These are phyloP conservation scores for Beauveria asiatica DNA, from an alignment of 2,329 filamentous ascomycete species.

Conservation along the genomic window DNA sequence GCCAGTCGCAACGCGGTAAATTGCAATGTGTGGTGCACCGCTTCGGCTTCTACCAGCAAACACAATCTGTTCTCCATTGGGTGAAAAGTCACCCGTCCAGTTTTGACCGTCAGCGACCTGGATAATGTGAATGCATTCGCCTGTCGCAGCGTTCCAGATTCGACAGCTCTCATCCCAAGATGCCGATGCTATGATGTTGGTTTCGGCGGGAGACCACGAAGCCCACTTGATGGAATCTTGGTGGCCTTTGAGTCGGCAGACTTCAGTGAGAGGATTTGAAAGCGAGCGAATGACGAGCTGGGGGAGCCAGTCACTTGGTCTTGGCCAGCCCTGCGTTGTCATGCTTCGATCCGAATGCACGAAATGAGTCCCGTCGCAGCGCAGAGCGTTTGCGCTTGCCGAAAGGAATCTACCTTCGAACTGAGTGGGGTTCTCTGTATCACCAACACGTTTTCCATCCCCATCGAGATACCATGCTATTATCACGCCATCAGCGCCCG, in stretches of 20 bases:
- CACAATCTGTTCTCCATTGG: constrained; percentile 4
- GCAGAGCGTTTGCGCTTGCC: background rate
- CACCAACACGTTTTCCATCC: background rate
- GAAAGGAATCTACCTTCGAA: constrained; percentile 4
- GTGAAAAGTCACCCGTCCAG: constrained; percentile 5
- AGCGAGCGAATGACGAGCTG: constrained; percentile 7
- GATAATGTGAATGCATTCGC: background rate
- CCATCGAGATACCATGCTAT: constrained; percentile 1
- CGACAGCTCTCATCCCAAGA: constrained; percentile 5
- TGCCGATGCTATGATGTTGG: constrained; percentile 1
- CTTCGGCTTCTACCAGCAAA: background rate
- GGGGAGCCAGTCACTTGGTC: constrained; percentile 4
- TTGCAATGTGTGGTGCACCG: background rate
- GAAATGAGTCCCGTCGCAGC: constrained; percentile 1
- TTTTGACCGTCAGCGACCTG: background rate
- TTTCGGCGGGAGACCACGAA: constrained; percentile 4
- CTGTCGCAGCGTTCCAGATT: constrained; percentile 3
- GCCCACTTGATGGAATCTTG: constrained; percentile 5
- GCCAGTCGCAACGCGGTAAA: constrained; percentile 1
- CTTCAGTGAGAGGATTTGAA: background rate
- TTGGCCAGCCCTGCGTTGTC: background rate
- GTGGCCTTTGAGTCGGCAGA: constrained; percentile 6
- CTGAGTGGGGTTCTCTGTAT: background rate
- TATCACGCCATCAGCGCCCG: background rate
- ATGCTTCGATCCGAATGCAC: constrained; percentile 6